These are phyloP conservation scores for Hygrophorus pudorinus DNA, from an alignment of 768 basidiomycete genomes.

Conservation along the genomic window DNA sequence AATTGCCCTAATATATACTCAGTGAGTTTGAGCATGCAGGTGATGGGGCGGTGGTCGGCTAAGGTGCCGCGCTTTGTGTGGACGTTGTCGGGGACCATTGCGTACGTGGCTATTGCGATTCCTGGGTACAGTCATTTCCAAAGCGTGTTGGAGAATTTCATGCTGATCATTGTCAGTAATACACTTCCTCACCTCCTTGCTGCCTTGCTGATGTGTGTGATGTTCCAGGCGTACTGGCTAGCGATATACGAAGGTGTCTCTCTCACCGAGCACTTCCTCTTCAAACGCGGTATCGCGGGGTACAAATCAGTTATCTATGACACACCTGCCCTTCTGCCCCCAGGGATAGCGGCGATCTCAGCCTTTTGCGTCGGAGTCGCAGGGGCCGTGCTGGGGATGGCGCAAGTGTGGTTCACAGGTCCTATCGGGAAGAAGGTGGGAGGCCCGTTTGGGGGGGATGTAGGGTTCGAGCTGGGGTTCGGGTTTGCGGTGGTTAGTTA, in stretches of 20 bases:
- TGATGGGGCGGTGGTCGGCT: background rate
- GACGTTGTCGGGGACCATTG: background rate
- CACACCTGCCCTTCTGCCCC: background rate
- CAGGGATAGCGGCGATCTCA: background rate
- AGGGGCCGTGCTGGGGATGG: slow-evolving; percentile 1
- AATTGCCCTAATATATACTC: slow-evolving; percentile 3
- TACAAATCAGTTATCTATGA: background rate
- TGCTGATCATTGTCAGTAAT: background rate
- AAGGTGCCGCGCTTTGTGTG: background rate
- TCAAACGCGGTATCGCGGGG: background rate
- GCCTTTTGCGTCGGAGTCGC: background rate
- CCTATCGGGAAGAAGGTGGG: slow-evolving; percentile 1
- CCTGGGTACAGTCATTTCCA: background rate
- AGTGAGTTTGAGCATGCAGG: slow-evolving; percentile 1
- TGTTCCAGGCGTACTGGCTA: background rate
- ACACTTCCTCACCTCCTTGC: background rate
- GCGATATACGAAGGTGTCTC: background rate
- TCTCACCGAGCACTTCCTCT: background rate
- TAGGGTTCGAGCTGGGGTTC: slow-evolving; percentile 1
- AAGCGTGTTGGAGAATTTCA: background rate
- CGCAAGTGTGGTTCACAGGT: slow-evolving; percentile 2
- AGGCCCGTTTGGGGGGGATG: slow-evolving; percentile 1
- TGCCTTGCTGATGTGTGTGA: background rate
- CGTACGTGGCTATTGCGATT: background rate
- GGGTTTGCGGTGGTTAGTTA: background rate